Conservation (phyloP, 768 basidiomycete species). For the Cystofilobasidium bisporidii region DNA sequence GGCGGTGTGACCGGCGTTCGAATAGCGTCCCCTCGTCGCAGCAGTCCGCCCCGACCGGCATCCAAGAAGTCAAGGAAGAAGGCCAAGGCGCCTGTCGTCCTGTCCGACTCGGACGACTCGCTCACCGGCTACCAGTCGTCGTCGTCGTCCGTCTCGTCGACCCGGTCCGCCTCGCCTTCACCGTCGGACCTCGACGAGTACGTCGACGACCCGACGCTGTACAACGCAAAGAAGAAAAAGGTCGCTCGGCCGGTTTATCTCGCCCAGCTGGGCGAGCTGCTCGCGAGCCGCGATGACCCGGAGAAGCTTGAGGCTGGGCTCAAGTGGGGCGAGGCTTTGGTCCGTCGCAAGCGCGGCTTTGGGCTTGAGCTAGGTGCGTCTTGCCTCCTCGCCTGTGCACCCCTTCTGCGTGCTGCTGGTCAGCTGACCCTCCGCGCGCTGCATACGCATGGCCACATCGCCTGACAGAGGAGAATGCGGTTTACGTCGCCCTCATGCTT, state of each 20-base stretch:
- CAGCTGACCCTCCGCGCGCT: no score
- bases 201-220: slow-evolving; percentile 73
- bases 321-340: slow-evolving; percentile 65
- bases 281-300: slow-evolving; percentile 58
- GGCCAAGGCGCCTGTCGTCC: slow-evolving; percentile 41
- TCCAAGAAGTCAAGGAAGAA: slow-evolving; percentile 21
- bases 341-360: slow-evolving; percentile 70
- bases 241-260: slow-evolving; percentile 80
- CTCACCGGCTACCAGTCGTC: slow-evolving; percentile 69
- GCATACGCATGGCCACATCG: not conserved
- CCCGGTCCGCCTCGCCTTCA: slow-evolving; percentile 70
- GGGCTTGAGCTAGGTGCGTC: slow-evolving; percentile 77
- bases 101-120: slow-evolving; percentile 71
- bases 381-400: no score
- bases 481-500: slow-evolving; percentile 64
- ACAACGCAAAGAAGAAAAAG: slow-evolving; percentile 49
- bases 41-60: no score
- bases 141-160: slow-evolving; percentile 46
- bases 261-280: slow-evolving; percentile 64
- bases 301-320: slow-evolving; percentile 74
- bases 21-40: no score
- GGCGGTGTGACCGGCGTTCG: no score
- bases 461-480: slow-evolving; percentile 75
- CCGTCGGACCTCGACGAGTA: slow-evolving; percentile 71
- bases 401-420: no score